Conservation (phyloP, 2,329 filamentous ascomycete species). For the Endoconidiophora polonica region DNA sequence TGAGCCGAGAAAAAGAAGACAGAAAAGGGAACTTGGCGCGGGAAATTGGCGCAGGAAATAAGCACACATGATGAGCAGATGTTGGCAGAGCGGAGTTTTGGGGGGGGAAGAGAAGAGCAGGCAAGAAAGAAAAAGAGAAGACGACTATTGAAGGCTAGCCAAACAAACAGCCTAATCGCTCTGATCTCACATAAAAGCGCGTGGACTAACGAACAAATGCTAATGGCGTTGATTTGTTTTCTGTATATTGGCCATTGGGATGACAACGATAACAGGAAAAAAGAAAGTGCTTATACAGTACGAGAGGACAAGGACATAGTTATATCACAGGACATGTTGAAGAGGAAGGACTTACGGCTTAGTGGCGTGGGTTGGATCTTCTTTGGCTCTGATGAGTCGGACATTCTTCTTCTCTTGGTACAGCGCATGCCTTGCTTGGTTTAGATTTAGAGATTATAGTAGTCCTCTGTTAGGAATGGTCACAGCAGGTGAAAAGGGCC, state of each 20-base stretch:
- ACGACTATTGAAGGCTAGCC: not conserved
- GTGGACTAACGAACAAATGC: not conserved
- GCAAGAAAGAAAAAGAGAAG: not conserved
- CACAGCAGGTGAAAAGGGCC: not conserved
- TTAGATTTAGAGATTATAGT: not conserved
- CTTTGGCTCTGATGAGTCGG: slow-evolving; percentile 8
- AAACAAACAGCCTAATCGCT: too few relatives aligned
- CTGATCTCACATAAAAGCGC: not conserved
- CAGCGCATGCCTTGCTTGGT: slow-evolving; percentile 5
- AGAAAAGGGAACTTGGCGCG: not conserved
- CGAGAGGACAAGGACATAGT: too few relatives aligned
- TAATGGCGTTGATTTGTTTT: too few relatives aligned
- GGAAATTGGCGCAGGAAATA: not conserved
- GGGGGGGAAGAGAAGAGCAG: not conserved
- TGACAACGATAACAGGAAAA: not conserved
- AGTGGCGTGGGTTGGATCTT: slow-evolving; percentile 2
- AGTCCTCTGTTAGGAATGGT: not conserved
- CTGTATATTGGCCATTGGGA: too few relatives aligned
- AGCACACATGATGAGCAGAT: not conserved
- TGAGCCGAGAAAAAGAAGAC: not conserved
- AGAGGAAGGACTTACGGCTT: slow-evolving; percentile 3
- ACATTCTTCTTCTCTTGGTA: slow-evolving; percentile 9
- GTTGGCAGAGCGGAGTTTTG: not conserved
- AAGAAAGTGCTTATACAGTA: not conserved
- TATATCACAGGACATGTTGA: not conserved